Evolutionary conservation across 495 filamentous ascomycete genomes (phyloP).

Genomic region (Penicillium parvum): DNA sequence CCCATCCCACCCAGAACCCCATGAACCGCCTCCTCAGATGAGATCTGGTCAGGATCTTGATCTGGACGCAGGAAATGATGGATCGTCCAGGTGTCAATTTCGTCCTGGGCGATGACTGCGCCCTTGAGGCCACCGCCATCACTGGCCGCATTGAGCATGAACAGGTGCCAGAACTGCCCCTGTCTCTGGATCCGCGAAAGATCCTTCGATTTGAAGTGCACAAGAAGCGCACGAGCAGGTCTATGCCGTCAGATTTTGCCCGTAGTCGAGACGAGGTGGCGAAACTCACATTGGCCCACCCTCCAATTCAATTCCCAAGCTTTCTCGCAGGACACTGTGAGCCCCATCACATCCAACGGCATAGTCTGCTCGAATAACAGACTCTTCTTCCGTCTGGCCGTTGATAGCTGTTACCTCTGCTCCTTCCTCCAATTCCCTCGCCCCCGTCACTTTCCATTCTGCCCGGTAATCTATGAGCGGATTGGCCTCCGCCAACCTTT

Average conservation of each 20-base stretch:
- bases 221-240: conserved; percentile 5
- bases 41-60: not conserved
- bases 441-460: not conserved
- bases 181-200: conserved; percentile 8
- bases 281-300: not conserved
- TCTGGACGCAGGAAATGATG: conserved; percentile 10
- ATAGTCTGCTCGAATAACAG: not conserved
- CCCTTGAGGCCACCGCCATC: not conserved
- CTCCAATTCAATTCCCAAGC: not conserved
- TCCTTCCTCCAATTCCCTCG: not conserved
- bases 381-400: not conserved
- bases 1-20: conserved; percentile 15
- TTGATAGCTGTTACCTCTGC: not conserved
- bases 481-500: not conserved
- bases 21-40: conserved; percentile 11
- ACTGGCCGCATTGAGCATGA: conserved; percentile 4
- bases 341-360: not conserved
- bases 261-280: not conserved
- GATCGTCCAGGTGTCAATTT: conserved; percentile 20
- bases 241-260: no score
- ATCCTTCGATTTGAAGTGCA: conserved; percentile 23
- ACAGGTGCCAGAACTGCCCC: conserved; percentile 23
- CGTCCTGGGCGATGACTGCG: conserved; percentile 20
- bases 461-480: not conserved
- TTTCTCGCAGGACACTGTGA: not conserved